A percentile compares a stretch with the other conserved stretches of the same genome.
phyloP scores from a whole-genome alignment of 1,139 yeast genomes.

The Taphrina confusa region DNA sequence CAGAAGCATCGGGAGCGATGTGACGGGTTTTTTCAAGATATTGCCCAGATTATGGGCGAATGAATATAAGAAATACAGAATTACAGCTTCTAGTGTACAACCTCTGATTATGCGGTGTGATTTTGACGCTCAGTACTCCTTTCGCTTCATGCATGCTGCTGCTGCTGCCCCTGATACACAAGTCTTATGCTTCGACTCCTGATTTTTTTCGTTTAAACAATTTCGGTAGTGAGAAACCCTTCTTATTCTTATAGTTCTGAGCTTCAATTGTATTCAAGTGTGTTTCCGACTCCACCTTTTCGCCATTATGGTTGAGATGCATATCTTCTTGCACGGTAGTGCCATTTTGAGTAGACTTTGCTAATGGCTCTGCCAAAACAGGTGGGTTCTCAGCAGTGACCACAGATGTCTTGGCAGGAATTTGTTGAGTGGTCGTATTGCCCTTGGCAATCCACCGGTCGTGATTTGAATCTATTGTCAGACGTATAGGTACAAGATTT shows the following conservation, averaged over 20 bases:
- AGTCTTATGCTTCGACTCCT: neutral
- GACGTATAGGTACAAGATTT: slow-evolving; percentile 37
- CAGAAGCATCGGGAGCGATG: no score
- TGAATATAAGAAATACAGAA: neutral
- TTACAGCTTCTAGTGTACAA: slow-evolving; percentile 6
- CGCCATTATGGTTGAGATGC: neutral
- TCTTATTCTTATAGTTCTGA: slow-evolving; percentile 14
- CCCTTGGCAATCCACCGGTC: slow-evolving; percentile 7
- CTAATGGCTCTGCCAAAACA: neutral
- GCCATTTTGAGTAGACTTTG: neutral
- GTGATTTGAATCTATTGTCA: slow-evolving; percentile 2
- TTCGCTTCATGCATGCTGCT: neutral
- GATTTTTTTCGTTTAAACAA: slow-evolving; percentile 4
- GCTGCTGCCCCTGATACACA: neutral
- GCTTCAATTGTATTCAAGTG: neutral
- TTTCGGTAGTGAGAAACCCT: slow-evolving; percentile 1
- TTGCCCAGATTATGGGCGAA: neutral
- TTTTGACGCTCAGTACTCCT: no score
- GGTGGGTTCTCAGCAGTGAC: neutral
- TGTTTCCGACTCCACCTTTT: neutral
- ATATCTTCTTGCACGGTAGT: neutral
- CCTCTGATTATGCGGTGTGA: neutral
- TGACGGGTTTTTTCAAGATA: no score
- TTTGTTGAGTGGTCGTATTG: neutral
- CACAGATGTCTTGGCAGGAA: neutral